These are phyloP conservation scores for Paraphoma sp. DNA, from an alignment of 2,329 filamentous ascomycete species.

Conservation along the genomic window DNA sequence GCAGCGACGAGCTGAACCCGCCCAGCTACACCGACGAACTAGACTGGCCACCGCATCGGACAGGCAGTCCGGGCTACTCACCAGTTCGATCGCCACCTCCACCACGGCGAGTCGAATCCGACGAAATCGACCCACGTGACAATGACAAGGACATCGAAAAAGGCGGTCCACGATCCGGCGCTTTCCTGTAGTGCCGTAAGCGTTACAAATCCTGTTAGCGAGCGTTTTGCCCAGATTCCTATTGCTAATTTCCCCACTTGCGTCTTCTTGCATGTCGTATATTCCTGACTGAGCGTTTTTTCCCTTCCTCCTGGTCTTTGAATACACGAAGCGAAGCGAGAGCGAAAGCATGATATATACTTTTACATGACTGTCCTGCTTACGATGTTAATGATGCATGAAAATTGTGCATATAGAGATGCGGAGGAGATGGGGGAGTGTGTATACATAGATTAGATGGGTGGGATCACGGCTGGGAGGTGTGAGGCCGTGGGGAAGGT, in stretches of 20 bases:
- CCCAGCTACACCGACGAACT: slow-evolving; percentile 19
- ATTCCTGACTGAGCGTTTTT: neutral
- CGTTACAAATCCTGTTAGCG: neutral
- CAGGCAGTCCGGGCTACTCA: slow-evolving; percentile 12
- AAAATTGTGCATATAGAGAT: neutral
- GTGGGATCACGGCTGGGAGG: neutral
- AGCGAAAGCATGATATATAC: neutral
- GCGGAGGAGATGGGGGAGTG: neutral
- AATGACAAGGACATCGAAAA: slow-evolving; percentile 14
- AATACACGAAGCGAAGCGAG: neutral
- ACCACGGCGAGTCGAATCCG: slow-evolving; percentile 15
- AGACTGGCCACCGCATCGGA: slow-evolving; percentile 18
- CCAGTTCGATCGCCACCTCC: slow-evolving; percentile 8
- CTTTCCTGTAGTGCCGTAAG: slow-evolving; percentile 2
- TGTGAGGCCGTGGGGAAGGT: neutral
- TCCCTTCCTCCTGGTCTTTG: neutral
- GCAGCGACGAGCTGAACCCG: slow-evolving; percentile 24
- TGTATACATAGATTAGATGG: slow-evolving; percentile 3
- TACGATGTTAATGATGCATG: slow-evolving; percentile 1
- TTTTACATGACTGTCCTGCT: neutral
- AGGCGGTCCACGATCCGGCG: slow-evolving; percentile 1
- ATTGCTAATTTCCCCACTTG: neutral
- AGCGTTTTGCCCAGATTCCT: neutral
- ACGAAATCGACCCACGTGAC: slow-evolving; percentile 6
- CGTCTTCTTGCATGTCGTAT: neutral